Evolutionary conservation across 1,284 basidiomycete genomes (phyloP).

Genomic region (Apiotrichum sp.): DNA sequence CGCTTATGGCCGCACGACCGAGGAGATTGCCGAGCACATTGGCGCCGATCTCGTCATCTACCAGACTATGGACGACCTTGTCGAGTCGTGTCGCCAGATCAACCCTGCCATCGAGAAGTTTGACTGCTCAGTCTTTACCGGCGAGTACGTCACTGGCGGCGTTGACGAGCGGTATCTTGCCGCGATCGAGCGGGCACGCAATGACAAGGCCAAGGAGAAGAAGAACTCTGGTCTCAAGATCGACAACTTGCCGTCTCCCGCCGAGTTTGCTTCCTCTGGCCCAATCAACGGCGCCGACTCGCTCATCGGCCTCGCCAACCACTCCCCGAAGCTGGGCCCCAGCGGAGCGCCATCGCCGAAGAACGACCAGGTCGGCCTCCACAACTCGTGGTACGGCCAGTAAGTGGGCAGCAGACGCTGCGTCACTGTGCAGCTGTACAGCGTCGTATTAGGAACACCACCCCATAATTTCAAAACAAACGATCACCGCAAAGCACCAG

Average conservation of each 20-base stretch:
- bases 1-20: conserved; percentile 70
- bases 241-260: conserved; percentile 14
- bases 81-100: conserved; percentile 79
- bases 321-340: conserved; percentile 45
- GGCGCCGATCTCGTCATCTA: conserved; percentile 96
- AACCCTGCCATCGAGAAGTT: conserved; percentile 75
- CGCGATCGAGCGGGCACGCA: conserved; percentile 68
- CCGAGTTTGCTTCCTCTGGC: conserved; percentile 32
- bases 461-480: neutral
- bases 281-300: conserved; percentile 47
- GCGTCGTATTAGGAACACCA: too few relatives aligned
- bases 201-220: conserved; percentile 71
- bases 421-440: neutral
- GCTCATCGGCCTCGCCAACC: conserved; percentile 45
- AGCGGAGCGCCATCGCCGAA: conserved; percentile 28
- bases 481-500: neutral
- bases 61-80: conserved; percentile 87
- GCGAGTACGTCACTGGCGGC: conserved; percentile 94
- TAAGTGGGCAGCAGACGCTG: neutral
- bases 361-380: conserved; percentile 46
- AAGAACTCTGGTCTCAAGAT: conserved; percentile 25
- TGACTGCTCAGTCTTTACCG: conserved; percentile 97
- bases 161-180: conserved; percentile 79
- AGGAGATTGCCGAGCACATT: conserved; percentile 74
- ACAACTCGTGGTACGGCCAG: conserved; percentile 44